Evolutionary conservation across 805 yeast genomes (phyloP), one percentile per base, ranked within the genome.

Genomic region (Candida schatavii): DNA sequence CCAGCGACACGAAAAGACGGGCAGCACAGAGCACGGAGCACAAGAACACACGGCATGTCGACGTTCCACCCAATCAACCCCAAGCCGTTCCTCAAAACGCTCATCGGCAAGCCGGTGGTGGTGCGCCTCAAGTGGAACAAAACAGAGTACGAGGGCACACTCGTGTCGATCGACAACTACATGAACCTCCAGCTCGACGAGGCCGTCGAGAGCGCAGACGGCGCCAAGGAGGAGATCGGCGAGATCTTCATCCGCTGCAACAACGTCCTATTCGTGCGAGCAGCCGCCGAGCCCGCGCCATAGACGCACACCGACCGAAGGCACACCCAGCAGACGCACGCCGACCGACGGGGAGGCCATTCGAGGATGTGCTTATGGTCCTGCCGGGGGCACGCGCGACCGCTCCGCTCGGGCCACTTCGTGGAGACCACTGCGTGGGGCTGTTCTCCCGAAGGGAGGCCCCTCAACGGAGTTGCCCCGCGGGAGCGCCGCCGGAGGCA

Each of bases 161-260:
- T 93, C 34, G 64, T 81, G 3, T 80, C 96, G 1, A 84, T 87
- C 19, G 99, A 93, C 59, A 86, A 87, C 53, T 93, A 93, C 65
- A 91, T 93, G 91, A 93, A 93, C 54, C 49, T 93, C 26, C 89
- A 86, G 56, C 63, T 90, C 31, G 83, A 77, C 27, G 76, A 81
- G 27, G 72, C 79, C 2, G 45, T 49, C 22, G 83, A 77, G 54
- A 63, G 71, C 27, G 70, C 66, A 37, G 62, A 68, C 21, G 75
- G 77, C 37, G 44, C 44, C 11, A 62, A 58, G 34, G 69, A 60
- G 39, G 43, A 47, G 19, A 72, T 85, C 6, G 89, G 88, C 18
- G 96, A 90, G 51, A 69, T 91, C 18, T 85, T 91, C 56, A 83
- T 90, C 43, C 73, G 98, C 57, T 90, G 98, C 61, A 90, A 90